Evolutionary conservation across 1,284 basidiomycete genomes (phyloP).

Genomic region (Melampsora occidentalis): DNA sequence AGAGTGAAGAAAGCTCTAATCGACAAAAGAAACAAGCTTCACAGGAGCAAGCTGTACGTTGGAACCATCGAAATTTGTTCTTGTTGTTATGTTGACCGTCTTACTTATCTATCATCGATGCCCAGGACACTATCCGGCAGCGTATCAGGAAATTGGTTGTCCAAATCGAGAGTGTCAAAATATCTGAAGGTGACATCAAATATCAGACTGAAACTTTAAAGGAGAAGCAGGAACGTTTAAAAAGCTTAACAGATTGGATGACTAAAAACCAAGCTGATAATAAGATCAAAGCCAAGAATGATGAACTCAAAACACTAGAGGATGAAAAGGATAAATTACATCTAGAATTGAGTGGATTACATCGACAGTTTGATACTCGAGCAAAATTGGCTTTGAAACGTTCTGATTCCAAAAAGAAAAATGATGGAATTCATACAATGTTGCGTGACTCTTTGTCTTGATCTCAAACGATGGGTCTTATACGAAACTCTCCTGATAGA

Average conservation of each 20-base stretch:
- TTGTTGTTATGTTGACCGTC: background rate
- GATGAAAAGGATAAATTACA: conserved; percentile 69
- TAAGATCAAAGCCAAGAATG: conserved; percentile 63
- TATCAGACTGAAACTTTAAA: conserved; percentile 52
- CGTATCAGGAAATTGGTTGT: conserved; percentile 55
- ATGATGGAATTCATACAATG: conserved; percentile 66
- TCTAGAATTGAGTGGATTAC: conserved; percentile 69
- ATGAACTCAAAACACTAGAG: conserved; percentile 65
- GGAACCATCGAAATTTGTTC: background rate
- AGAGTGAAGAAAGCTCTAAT: conserved; percentile 5
- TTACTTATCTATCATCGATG: background rate
- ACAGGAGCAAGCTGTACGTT: conserved; percentile 37
- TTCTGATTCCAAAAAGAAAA: conserved; percentile 66
- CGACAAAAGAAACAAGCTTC: conserved; percentile 38
- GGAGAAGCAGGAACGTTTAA: conserved; percentile 64
- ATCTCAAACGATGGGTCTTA: conserved; percentile 21
- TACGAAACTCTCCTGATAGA: conserved; percentile 1
- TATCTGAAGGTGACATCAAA: conserved; percentile 63
- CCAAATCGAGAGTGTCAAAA: conserved; percentile 50
- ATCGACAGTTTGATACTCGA: conserved; percentile 74
- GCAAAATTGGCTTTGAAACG: conserved; percentile 77
- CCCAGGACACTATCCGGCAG: conserved; percentile 44
- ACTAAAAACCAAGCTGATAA: conserved; percentile 67
- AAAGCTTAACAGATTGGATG: conserved; percentile 64
- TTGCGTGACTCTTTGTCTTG: conserved; percentile 55